These are phyloP conservation scores for Claviceps sp. DNA, from an alignment of 2,329 filamentous ascomycete species.

Conservation along the genomic window DNA sequence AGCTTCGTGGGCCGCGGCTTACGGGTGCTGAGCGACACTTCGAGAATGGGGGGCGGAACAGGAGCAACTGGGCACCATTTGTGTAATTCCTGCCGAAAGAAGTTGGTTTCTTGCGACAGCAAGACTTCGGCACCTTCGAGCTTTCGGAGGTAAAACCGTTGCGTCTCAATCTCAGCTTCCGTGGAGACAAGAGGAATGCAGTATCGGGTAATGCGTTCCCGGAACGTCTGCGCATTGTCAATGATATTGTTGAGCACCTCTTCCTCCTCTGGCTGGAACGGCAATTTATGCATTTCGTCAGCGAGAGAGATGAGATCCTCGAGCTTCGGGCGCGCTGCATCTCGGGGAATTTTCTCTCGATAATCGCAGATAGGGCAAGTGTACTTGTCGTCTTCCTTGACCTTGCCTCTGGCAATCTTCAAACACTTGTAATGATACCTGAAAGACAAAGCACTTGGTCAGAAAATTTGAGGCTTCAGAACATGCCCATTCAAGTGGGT, in stretches of 20 bases:
- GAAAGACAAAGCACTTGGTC: not conserved
- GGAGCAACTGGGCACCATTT: conserved; percentile 88
- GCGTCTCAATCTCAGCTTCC: conserved; percentile 72
- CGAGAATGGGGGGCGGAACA: conserved; percentile 69
- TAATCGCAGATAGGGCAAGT: conserved; percentile 97
- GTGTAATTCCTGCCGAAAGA: conserved; percentile 89
- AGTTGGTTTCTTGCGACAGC: conserved; percentile 88
- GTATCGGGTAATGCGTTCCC: conserved; percentile 65
- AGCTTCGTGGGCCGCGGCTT: conserved; percentile 95
- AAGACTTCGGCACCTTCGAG: conserved; percentile 94
- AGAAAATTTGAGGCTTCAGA: not conserved
- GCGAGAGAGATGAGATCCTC: conserved; percentile 79
- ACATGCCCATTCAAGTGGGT: not conserved
- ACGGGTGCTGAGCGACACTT: conserved; percentile 78
- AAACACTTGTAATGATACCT: conserved; percentile 97
- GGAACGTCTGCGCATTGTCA: conserved; percentile 70
- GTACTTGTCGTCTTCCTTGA: conserved; percentile 97
- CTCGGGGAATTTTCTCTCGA: conserved; percentile 89
- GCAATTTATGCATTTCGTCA: conserved; percentile 64
- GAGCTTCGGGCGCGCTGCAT: conserved; percentile 87
- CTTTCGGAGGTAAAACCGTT: conserved; percentile 92
- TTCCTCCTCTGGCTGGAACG: conserved; percentile 94
- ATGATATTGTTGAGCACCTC: conserved; percentile 76
- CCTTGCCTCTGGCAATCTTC: conserved; percentile 93
- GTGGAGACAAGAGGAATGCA: conserved; percentile 73